These are phyloP conservation scores for Beverwykella pulmonaria DNA, from an alignment of 495 filamentous ascomycete genomes.

Conservation along the genomic window DNA sequence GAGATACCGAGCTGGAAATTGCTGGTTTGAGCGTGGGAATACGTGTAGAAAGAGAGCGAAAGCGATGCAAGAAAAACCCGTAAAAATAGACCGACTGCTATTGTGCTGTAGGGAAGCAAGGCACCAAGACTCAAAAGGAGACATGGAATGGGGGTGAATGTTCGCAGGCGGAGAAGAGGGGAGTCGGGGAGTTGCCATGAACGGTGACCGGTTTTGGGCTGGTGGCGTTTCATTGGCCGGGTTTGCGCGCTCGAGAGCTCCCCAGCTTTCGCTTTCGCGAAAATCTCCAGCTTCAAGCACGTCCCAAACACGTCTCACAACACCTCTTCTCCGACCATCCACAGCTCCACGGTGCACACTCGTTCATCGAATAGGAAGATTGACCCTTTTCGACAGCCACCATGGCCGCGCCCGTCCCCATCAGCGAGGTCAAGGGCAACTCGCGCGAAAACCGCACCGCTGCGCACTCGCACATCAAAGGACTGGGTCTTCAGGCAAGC, in stretches of 20 bases:
- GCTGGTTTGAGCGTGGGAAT: no score
- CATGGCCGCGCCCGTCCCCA: conserved; percentile 62
- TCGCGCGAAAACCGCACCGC: conserved; percentile 94
- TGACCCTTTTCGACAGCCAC: conserved; percentile 6
- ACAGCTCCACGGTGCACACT: not conserved
- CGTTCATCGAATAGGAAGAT: not conserved
- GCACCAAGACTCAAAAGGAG: no score
- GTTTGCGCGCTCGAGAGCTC: no score
- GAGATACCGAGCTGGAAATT: no score
- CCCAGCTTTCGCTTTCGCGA: conserved; percentile 7
- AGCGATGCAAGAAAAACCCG: not conserved
- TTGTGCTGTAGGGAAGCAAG: no score
- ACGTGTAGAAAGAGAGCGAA: no score
- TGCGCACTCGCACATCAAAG: conserved; percentile 95
- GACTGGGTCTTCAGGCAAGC: conserved; percentile 71
- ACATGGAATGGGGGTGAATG: not conserved
- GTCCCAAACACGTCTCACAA: conserved; percentile 1
- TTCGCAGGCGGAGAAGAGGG: not conserved
- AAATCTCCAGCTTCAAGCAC: conserved; percentile 17
- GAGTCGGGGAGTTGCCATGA: not conserved
- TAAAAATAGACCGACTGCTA: no score
- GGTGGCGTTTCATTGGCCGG: not conserved
- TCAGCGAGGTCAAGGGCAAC: conserved; percentile 94
- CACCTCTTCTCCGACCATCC: not conserved
- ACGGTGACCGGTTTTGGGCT: not conserved